phyloP scores from a whole-genome alignment of 768 basidiomycete species.

The Lentinus tigrinus region DNA sequence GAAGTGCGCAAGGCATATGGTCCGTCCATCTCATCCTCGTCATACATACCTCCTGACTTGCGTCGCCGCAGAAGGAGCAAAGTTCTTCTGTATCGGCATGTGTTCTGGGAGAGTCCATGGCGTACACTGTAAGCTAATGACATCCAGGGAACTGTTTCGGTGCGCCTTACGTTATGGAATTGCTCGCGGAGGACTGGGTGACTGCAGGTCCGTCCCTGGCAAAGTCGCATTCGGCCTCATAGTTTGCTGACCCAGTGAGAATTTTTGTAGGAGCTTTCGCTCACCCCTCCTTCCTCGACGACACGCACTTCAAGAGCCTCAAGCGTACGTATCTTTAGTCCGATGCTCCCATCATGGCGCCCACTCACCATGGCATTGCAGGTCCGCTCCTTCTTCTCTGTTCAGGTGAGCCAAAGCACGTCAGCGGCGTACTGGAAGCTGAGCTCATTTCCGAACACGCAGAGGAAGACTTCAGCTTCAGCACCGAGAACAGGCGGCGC shows the following conservation, averaged over 20 bases:
- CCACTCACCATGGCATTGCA: slow-evolving; percentile 20
- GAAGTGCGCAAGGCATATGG: slow-evolving; percentile 51
- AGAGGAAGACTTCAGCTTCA: slow-evolving; percentile 58
- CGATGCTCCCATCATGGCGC: too few relatives aligned
- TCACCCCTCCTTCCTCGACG: slow-evolving; percentile 51
- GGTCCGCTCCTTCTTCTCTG: slow-evolving; percentile 55
- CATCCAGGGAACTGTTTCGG: slow-evolving; percentile 57
- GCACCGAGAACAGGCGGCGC: slow-evolving; percentile 47
- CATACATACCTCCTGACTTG: background rate
- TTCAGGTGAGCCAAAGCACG: slow-evolving; percentile 38
- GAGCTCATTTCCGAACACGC: background rate
- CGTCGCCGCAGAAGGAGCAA: slow-evolving; percentile 4
- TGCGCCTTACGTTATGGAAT: slow-evolving; percentile 48
- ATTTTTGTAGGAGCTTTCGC: slow-evolving; percentile 47
- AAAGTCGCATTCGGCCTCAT: background rate
- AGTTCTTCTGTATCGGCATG: slow-evolving; percentile 18
- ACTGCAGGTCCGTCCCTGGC: slow-evolving; percentile 41
- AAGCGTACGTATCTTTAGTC: slow-evolving; percentile 37
- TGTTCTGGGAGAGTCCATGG: background rate
- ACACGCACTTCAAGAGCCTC: slow-evolving; percentile 45
- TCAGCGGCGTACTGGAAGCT: background rate
- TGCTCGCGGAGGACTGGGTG: slow-evolving; percentile 45
- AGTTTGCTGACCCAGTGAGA: background rate
- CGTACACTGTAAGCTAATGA: background rate
- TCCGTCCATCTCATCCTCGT: slow-evolving; percentile 21